Conservation (phyloP, 2,329 filamentous ascomycete species). For the Intubia oerlemansii region DNA sequence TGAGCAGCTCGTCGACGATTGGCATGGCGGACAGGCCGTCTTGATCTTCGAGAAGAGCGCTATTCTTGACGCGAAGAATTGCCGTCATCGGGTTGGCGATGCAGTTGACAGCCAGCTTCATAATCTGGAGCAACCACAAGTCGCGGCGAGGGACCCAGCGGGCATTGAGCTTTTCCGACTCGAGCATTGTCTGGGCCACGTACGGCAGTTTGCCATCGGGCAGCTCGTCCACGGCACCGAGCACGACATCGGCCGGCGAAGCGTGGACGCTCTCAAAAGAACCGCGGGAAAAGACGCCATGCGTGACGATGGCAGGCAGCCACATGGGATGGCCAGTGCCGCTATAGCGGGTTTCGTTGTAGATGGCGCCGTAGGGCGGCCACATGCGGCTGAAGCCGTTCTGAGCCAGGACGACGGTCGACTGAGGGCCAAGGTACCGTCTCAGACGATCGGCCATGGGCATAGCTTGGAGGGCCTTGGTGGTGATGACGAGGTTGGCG, state of each 20-base stretch:
- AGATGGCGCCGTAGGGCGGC: conserved; percentile 26
- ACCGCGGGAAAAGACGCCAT: conserved; percentile 29
- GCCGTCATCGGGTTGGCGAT: conserved; percentile 74
- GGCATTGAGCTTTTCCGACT: conserved; percentile 21
- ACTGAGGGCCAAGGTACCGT: conserved; percentile 36
- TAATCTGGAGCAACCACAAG: conserved; percentile 46
- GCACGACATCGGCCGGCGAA: conserved; percentile 22
- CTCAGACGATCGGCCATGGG: conserved; percentile 35
- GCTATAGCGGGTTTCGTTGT: conserved; percentile 19
- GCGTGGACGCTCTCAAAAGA: conserved; percentile 31
- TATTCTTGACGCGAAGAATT: conserved; percentile 56
- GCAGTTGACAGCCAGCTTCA: conserved; percentile 66
- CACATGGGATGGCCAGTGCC: conserved; percentile 38
- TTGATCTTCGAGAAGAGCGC: conserved; percentile 44
- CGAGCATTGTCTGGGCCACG: conserved; percentile 20
- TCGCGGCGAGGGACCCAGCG: conserved; percentile 18
- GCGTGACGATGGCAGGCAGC: conserved; percentile 41
- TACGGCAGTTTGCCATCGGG: conserved; percentile 10
- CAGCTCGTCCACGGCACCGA: conserved; percentile 20
- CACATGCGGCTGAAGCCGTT: conserved; percentile 63
- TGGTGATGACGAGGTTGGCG: conserved; percentile 54
- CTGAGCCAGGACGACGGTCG: conserved; percentile 67
- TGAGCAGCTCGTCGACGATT: conserved; percentile 48
- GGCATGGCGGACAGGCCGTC: conserved; percentile 12
- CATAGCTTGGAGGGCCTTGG: conserved; percentile 51